These are phyloP conservation scores for Linnemannia hyalina DNA, from an alignment of 192 early-diverging fungal species.

Conservation along the genomic window DNA sequence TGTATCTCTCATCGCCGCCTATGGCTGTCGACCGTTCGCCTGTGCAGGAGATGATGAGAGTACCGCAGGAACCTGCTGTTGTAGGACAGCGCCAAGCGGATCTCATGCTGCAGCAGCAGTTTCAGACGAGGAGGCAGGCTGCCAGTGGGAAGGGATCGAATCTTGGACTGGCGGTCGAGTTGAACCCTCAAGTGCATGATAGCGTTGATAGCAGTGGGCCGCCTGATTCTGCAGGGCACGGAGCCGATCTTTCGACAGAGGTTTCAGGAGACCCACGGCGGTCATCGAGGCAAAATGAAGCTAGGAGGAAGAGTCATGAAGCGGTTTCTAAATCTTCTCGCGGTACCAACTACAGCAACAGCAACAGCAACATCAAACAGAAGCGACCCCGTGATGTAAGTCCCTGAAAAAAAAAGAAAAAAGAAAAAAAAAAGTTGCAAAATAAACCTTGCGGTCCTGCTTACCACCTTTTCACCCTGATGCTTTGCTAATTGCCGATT, in stretches of 20 bases:
- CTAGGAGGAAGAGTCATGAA: not conserved
- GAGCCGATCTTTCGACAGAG: not conserved
- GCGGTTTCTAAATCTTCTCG: not conserved
- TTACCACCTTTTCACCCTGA: too few relatives aligned
- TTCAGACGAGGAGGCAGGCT: constrained; percentile 6
- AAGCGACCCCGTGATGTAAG: constrained; percentile 12
- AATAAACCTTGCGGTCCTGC: too few relatives aligned
- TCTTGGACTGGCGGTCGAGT: not conserved
- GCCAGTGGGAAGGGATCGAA: constrained; percentile 7
- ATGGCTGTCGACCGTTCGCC: not conserved
- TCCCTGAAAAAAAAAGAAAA: not conserved
- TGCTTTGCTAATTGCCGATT: not conserved
- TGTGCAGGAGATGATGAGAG: not conserved
- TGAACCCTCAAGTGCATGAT: not conserved
- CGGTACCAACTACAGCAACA: not conserved
- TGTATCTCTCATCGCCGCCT: not conserved
- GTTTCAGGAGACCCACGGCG: not conserved
- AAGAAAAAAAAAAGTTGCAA: not conserved
- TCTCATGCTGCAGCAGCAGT: not conserved
- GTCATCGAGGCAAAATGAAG: not conserved
- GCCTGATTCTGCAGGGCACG: not conserved
- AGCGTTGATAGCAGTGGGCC: not conserved
- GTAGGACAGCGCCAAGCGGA: constrained; percentile 15
- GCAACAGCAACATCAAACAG: not conserved
- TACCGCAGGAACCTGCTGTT: not conserved